A percentile compares a stretch with the other conserved stretches of the same genome.
Conservation (phyloP, 139 green algal genomes). For the Choricystis sp. region DNA sequence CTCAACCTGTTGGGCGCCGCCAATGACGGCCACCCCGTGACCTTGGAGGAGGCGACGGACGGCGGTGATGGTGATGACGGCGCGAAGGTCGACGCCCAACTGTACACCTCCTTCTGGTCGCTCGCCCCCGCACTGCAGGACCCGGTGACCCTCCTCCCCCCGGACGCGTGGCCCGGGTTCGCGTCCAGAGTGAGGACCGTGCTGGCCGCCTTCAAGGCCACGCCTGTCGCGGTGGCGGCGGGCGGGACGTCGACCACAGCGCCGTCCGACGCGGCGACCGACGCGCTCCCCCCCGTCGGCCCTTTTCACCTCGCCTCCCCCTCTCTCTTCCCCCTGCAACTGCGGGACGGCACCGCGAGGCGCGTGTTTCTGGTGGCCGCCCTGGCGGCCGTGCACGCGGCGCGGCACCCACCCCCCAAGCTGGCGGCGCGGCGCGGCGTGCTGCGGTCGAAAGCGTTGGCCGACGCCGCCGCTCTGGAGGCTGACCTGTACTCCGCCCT, state of each 20-base stretch:
- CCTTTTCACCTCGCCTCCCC: not conserved
- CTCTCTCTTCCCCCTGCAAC: not conserved
- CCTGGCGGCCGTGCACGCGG: not conserved
- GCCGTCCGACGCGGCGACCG: not conserved
- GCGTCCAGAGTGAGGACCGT: slow-evolving; percentile 6
- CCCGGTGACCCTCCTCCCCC: slow-evolving; percentile 3
- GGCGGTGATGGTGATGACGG: slow-evolving; percentile 26
- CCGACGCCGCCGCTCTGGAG: slow-evolving; percentile 5
- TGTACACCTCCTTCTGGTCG: slow-evolving; percentile 66
- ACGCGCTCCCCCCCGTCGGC: not conserved
- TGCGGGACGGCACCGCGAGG: not conserved
- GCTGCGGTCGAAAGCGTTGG: not conserved
- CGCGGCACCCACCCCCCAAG: not conserved
- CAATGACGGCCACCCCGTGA: slow-evolving; percentile 27
- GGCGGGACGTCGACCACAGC: not conserved
- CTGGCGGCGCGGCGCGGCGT: not conserved
- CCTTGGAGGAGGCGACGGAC: slow-evolving; percentile 11
- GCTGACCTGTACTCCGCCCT: slow-evolving; percentile 9
- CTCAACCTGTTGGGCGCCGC: slow-evolving; percentile 33
- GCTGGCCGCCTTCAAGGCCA: slow-evolving; percentile 19
- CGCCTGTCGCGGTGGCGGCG: not conserved
- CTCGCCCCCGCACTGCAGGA: slow-evolving; percentile 36
- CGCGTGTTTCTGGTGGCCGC: not conserved
- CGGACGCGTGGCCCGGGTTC: slow-evolving; percentile 15
- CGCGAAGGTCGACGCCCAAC: slow-evolving; percentile 25